phyloP scores from a whole-genome alignment of 192 early-diverging fungal species.

The Entophlyctis helioformis region DNA sequence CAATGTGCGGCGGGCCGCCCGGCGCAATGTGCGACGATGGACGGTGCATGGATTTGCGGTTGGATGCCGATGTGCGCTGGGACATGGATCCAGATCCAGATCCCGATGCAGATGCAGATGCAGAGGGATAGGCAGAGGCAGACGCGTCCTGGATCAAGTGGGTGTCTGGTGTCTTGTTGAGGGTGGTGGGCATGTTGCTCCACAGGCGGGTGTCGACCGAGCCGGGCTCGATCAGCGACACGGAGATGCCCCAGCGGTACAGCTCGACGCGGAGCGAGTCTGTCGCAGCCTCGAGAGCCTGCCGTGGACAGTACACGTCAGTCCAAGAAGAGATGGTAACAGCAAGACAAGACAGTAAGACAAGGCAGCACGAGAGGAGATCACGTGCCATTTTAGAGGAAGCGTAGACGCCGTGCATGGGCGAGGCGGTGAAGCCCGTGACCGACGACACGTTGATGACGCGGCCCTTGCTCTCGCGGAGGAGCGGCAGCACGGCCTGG shows the following conservation, averaged over 20 bases:
- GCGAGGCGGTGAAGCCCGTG: constrained; percentile 20
- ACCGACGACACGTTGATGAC: constrained; percentile 30
- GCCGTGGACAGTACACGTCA: not conserved
- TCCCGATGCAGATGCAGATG: too few species aligned
- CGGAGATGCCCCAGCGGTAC: constrained; percentile 18
- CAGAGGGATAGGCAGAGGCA: too few species aligned
- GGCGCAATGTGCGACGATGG: too few species aligned
- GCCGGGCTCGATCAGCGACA: constrained; percentile 28
- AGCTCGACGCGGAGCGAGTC: constrained; percentile 28
- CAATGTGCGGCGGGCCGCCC: too few species aligned
- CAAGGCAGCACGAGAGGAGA: too few species aligned
- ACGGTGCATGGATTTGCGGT: too few species aligned
- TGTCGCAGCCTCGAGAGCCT: constrained; percentile 20
- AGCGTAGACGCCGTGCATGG: constrained; percentile 26
- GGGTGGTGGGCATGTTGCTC: too few species aligned
- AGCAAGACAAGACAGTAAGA: too few species aligned
- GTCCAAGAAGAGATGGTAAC: not conserved
- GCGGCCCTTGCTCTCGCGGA: constrained; percentile 20
- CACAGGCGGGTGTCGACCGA: constrained; percentile 14
- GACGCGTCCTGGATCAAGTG: too few species aligned
- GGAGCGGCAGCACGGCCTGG: constrained; percentile 23
- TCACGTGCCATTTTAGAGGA: constrained; percentile 23
- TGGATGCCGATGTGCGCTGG: too few species aligned
- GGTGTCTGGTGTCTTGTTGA: too few species aligned
- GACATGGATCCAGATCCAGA: too few species aligned